Evolutionary conservation across 352 stramenopile species (phyloP).

Genomic region (Globisporangium splendens): DNA sequence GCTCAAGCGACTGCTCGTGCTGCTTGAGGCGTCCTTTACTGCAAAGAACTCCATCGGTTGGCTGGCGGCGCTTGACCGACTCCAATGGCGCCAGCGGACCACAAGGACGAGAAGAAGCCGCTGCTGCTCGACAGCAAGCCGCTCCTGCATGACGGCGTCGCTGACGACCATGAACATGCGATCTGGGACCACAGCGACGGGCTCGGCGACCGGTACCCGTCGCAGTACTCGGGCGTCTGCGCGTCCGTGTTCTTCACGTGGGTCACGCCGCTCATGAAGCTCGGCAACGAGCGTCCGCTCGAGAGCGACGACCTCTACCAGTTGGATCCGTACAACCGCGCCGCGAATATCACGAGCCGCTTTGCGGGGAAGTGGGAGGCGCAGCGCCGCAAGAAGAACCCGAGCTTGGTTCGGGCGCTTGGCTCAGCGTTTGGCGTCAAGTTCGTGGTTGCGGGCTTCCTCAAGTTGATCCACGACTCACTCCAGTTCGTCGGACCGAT

Average conservation of each 20-base stretch:
- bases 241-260: slow-evolving; percentile 71
- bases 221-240: slow-evolving; percentile 46
- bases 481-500: slow-evolving; percentile 57
- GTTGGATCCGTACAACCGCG: slow-evolving; percentile 51
- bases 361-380: slow-evolving; percentile 44
- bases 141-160: slow-evolving; percentile 15
- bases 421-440: slow-evolving; percentile 42
- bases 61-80: too few relatives aligned
- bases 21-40: too few relatives aligned
- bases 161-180: not conserved
- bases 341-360: slow-evolving; percentile 24
- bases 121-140: slow-evolving; percentile 16
- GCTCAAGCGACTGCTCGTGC: too few relatives aligned
- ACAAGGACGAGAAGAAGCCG: slow-evolving; percentile 22
- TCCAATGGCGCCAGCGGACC: too few relatives aligned
- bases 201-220: slow-evolving; percentile 49
- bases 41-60: too few relatives aligned
- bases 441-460: slow-evolving; percentile 38
- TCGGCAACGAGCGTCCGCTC: slow-evolving; percentile 60
- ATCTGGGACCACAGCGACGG: slow-evolving; percentile 11
- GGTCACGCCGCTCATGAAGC: slow-evolving; percentile 72
- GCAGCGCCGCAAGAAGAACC: slow-evolving; percentile 21
- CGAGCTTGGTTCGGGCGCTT: slow-evolving; percentile 45
- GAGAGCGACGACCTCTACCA: slow-evolving; percentile 71
- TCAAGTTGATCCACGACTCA: slow-evolving; percentile 58